Conservation (phyloP, 306 rosid genomes). For the Morella rubra region DNA sequence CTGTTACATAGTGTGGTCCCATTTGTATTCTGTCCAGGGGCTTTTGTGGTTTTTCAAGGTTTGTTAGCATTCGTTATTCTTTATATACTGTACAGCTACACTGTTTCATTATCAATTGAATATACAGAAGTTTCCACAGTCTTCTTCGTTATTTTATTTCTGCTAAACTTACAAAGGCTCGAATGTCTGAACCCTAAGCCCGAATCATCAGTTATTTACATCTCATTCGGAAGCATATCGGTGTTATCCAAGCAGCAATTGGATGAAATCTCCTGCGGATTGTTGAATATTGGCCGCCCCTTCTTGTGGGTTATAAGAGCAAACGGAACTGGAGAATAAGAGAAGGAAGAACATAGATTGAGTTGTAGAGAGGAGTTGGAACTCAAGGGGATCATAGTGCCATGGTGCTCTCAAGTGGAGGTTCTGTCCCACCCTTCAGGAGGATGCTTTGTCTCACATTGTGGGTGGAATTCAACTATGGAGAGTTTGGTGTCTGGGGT, state of each 20-base stretch:
- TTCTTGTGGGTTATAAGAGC: conserved; percentile 61
- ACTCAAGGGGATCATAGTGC: conserved; percentile 41
- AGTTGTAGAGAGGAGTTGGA: conserved; percentile 34
- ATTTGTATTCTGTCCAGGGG: too few relatives aligned
- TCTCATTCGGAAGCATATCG: conserved; percentile 60
- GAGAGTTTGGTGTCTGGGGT: conserved; percentile 52
- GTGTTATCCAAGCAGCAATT: conserved; percentile 34
- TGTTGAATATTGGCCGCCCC: conserved; percentile 40
- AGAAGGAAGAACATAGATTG: background rate
- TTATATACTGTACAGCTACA: too few relatives aligned
- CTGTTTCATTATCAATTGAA: too few relatives aligned
- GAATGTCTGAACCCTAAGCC: conserved; percentile 57
- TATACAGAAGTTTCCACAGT: too few relatives aligned
- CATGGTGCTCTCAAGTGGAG: conserved; percentile 62
- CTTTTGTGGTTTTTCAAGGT: too few relatives aligned
- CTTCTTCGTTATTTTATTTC: too few relatives aligned
- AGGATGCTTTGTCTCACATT: conserved; percentile 57
- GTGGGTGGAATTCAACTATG: conserved; percentile 60
- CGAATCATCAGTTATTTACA: conserved; percentile 47
- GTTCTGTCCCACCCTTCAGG: conserved; percentile 47
- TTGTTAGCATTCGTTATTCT: too few relatives aligned
- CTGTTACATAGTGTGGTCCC: too few relatives aligned
- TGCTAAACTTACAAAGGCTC: background rate
- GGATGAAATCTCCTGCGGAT: conserved; percentile 55
- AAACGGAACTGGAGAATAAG: background rate